Evolutionary conservation across 257 asterid genomes (phyloP).

Genomic region (Forsythia viridissima): DNA sequence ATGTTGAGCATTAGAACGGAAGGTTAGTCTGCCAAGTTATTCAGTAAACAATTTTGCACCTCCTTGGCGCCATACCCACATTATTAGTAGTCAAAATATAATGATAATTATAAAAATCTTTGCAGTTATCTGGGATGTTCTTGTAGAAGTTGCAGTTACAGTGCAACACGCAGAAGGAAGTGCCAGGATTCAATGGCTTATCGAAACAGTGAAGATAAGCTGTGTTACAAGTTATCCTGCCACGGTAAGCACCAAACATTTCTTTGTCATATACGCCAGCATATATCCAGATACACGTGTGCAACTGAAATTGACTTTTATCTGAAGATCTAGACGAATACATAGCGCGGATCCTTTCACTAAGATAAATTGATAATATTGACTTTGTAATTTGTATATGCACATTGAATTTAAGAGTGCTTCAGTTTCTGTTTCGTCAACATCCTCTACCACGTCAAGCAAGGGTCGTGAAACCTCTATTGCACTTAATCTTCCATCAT

Average conservation of each 20-base stretch:
- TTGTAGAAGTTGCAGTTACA: slow-evolving; percentile 63
- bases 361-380: too few relatives aligned
- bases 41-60: slow-evolving; percentile 4
- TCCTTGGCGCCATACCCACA: slow-evolving; percentile 11
- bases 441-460: background rate
- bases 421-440: background rate
- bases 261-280: too few relatives aligned
- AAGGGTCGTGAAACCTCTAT: background rate
- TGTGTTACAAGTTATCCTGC: slow-evolving; percentile 85
- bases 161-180: slow-evolving; percentile 62
- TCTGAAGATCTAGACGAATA: background rate
- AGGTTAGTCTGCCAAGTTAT: slow-evolving; percentile 47
- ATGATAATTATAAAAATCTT: background rate
- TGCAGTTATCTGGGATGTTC: slow-evolving; percentile 80
- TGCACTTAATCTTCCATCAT: background rate
- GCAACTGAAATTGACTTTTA: background rate
- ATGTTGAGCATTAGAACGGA: slow-evolving; percentile 57
- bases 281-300: background rate
- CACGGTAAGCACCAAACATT: slow-evolving; percentile 55
- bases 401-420: background rate
- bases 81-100: background rate
- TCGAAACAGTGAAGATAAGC: slow-evolving; percentile 71
- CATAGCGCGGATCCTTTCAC: background rate
- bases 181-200: slow-evolving; percentile 79
- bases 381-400: too few relatives aligned